Conservation (phyloP, 108 stramenopile genomes). For the Fragilaria radians region DNA sequence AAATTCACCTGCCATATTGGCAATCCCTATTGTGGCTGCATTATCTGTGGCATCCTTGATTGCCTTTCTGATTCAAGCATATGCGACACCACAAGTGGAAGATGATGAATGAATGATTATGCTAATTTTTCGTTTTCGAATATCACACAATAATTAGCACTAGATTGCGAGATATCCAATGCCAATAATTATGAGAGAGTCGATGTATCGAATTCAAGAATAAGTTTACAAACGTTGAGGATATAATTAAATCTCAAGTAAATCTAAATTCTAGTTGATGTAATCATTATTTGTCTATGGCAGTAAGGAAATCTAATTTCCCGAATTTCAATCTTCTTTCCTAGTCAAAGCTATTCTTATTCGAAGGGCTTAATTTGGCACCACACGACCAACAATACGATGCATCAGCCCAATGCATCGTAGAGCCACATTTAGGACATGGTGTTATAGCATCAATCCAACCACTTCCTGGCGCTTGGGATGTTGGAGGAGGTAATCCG, state of each 20-base stretch:
- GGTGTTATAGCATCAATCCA: conserved; percentile 12
- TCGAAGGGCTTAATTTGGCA: conserved; percentile 20
- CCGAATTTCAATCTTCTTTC: too few relatives aligned
- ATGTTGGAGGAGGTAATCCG: background rate
- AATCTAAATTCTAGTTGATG: too few relatives aligned
- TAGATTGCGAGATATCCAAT: too few relatives aligned
- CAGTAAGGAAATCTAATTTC: too few relatives aligned
- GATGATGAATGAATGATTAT: conserved; percentile 55
- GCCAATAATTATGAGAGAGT: too few relatives aligned
- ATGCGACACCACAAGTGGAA: conserved; percentile 71
- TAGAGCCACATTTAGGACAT: conserved; percentile 45
- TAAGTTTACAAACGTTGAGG: too few relatives aligned
- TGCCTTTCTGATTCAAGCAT: conserved; percentile 59
- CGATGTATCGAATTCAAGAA: too few relatives aligned
- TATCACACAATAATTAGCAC: too few relatives aligned
- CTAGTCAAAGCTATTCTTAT: too few relatives aligned
- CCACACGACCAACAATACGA: conserved; percentile 58
- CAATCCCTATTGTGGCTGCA: conserved; percentile 72
- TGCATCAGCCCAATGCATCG: conserved; percentile 40
- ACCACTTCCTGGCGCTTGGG: conserved; percentile 4
- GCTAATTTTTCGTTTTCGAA: too few relatives aligned
- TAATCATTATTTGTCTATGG: too few relatives aligned
- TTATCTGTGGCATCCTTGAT: conserved; percentile 51
- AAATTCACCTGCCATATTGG: conserved; percentile 55
- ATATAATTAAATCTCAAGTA: too few relatives aligned